Evolutionary conservation across 805 yeast genomes (phyloP).

Genomic region (Saccharomycodes ludwigii): DNA sequence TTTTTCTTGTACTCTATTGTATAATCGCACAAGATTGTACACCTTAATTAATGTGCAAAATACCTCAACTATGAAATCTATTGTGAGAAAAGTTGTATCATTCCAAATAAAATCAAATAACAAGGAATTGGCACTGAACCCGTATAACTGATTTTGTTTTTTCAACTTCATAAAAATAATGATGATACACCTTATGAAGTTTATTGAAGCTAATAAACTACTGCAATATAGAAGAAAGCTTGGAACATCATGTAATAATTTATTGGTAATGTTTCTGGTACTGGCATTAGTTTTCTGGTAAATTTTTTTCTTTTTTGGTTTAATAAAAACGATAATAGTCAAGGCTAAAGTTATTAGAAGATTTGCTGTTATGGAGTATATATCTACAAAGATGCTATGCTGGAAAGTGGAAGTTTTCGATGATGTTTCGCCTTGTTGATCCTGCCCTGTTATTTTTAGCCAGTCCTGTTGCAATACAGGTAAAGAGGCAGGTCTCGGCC

Average conservation of each 20-base stretch:
- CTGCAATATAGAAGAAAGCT: constrained; percentile 24
- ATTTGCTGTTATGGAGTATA: constrained; percentile 51
- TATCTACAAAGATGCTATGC: constrained; percentile 47
- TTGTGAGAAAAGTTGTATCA: constrained; percentile 34
- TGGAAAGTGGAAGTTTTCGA: constrained; percentile 24
- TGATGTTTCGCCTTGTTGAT: neutral
- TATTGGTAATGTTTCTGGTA: constrained; percentile 42
- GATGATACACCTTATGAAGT: constrained; percentile 38
- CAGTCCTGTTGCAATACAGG: constrained; percentile 33
- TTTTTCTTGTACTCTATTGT: constrained; percentile 57
- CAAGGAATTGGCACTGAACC: constrained; percentile 18
- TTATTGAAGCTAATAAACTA: constrained; percentile 40
- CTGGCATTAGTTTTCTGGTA: too few species aligned
- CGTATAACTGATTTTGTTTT: constrained; percentile 31
- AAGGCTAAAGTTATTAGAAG: constrained; percentile 52
- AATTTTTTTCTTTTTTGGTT: constrained; percentile 53
- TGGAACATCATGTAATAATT: too few species aligned
- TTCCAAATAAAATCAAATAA: constrained; percentile 27
- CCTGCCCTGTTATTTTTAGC: constrained; percentile 30
- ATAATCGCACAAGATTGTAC: constrained; percentile 55
- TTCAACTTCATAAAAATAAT: constrained; percentile 34
- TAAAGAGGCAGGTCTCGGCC: constrained; percentile 28
- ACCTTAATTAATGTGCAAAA: constrained; percentile 57
- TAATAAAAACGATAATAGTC: constrained; percentile 52
- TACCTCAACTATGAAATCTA: constrained; percentile 47